phyloP scores from a whole-genome alignment of 1,139 yeast species.

The Pichia sp. region DNA sequence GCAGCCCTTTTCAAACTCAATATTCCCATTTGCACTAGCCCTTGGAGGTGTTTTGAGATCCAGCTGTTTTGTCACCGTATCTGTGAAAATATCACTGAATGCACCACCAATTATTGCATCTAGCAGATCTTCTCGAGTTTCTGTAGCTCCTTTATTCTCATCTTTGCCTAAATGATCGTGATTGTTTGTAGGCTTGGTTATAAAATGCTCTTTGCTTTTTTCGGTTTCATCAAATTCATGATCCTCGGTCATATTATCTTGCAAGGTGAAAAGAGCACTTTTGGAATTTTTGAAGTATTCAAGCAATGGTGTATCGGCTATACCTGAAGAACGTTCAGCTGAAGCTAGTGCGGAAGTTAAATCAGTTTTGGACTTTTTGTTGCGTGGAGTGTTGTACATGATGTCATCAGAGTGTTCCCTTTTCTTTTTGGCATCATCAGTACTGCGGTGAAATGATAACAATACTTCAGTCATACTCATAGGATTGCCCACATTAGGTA shows the following conservation, averaged over 20 bases:
- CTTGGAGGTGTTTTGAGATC: conserved; percentile 10
- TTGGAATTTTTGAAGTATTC: conserved; percentile 16
- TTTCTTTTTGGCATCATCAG: not conserved
- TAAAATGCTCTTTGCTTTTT: conserved; percentile 1
- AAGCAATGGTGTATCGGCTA: conserved; percentile 17
- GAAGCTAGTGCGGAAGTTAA: not conserved
- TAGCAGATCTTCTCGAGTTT: conserved; percentile 10
- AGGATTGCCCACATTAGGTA: conserved; percentile 33
- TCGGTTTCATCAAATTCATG: not conserved
- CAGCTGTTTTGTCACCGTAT: conserved; percentile 36
- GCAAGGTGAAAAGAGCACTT: conserved; percentile 13
- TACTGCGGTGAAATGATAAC: conserved; percentile 8
- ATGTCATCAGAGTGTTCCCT: not conserved
- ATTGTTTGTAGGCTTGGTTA: not conserved
- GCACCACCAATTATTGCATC: conserved; percentile 35
- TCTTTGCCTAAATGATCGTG: not conserved
- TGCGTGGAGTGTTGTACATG: conserved; percentile 12
- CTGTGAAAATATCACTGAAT: conserved; percentile 51
- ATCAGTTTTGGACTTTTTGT: conserved; percentile 7
- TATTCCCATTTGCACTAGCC: too few relatives aligned
- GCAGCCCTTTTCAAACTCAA: too few relatives aligned
- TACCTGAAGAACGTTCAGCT: not conserved
- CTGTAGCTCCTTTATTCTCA: not conserved
- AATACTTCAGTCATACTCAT: conserved; percentile 17
- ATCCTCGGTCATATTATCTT: too few relatives aligned